Evolutionary conservation across 177 flowering plant species (phyloP).

Genomic region (Tripterygium wilfordii): DNA sequence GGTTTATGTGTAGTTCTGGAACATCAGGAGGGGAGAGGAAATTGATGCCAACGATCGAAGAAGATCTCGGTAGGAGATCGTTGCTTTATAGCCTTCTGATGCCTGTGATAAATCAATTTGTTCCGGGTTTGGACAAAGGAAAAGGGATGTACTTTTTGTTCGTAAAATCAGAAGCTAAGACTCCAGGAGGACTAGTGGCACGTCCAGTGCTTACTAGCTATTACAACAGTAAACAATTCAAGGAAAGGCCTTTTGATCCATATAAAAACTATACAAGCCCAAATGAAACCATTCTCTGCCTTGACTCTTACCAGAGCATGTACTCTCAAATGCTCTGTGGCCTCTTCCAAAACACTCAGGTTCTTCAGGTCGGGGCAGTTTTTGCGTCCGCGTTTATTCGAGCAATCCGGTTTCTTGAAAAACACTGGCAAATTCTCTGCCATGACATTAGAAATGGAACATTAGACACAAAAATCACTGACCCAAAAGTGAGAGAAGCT

Average conservation of each 20-base stretch:
- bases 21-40: conserved; percentile 37
- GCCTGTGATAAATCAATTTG: conserved; percentile 31
- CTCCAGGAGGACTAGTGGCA: conserved; percentile 32
- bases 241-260: conserved; percentile 21
- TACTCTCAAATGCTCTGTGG: conserved; percentile 36
- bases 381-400: conserved; percentile 35
- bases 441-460: conserved; percentile 23
- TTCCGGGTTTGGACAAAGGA: conserved; percentile 23
- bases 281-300: conserved; percentile 29
- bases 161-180: conserved; percentile 23
- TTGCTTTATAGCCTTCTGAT: conserved; percentile 24
- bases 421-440: conserved; percentile 18
- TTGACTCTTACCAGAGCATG: conserved; percentile 34
- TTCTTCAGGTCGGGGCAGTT: conserved; percentile 33
- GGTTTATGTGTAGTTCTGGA: conserved; percentile 23
- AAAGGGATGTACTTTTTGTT: conserved; percentile 34
- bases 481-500: conserved; percentile 20
- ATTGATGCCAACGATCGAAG: conserved; percentile 25
- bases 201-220: conserved; percentile 32
- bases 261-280: conserved; percentile 36
- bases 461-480: conserved; percentile 14
- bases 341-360: conserved; percentile 18
- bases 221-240: conserved; percentile 29
- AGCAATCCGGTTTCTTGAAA: conserved; percentile 27
- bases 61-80: conserved; percentile 21